These are phyloP conservation scores for Globisporangium orthogonon DNA, from an alignment of 352 stramenopile genomes.

Conservation along the genomic window DNA sequence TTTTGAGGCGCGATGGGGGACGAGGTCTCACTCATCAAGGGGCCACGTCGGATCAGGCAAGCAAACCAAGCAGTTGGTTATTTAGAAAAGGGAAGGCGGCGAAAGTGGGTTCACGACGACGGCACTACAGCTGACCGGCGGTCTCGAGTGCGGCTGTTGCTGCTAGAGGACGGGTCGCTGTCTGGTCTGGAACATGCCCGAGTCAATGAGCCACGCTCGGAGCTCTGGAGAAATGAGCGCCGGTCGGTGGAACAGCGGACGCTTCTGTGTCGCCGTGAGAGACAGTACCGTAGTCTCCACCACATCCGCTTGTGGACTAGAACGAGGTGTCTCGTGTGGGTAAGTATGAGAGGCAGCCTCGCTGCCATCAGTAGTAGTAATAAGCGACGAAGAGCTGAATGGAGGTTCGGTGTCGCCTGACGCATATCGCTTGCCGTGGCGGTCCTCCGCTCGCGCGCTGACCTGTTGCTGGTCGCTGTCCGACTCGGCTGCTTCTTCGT, in stretches of 20 bases:
- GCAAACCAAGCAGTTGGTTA: constrained; percentile 1
- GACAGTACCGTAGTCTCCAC: neutral
- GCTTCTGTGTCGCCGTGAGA: constrained; percentile 2
- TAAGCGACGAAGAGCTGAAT: constrained; percentile 6
- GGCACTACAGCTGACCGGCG: neutral
- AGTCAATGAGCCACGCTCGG: constrained; percentile 34
- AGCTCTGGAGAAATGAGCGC: constrained; percentile 63
- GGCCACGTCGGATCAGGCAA: no score
- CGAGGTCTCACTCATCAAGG: no score
- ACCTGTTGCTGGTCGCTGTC: neutral
- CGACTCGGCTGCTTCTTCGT: constrained; percentile 1
- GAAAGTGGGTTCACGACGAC: neutral
- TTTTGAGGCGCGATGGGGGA: neutral
- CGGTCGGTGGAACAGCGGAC: constrained; percentile 34
- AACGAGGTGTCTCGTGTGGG: constrained; percentile 2
- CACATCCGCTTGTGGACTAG: neutral
- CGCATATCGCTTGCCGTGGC: neutral
- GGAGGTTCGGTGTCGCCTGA: constrained; percentile 11
- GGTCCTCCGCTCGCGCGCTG: neutral
- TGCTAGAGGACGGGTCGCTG: neutral
- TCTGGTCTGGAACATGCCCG: constrained; percentile 40
- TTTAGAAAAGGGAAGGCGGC: neutral
- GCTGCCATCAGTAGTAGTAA: neutral
- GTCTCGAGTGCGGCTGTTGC: neutral
- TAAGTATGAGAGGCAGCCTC: constrained; percentile 10